These are phyloP conservation scores for Epichloe sylvatica DNA, from an alignment of 2,329 filamentous ascomycete genomes.

Conservation along the genomic window DNA sequence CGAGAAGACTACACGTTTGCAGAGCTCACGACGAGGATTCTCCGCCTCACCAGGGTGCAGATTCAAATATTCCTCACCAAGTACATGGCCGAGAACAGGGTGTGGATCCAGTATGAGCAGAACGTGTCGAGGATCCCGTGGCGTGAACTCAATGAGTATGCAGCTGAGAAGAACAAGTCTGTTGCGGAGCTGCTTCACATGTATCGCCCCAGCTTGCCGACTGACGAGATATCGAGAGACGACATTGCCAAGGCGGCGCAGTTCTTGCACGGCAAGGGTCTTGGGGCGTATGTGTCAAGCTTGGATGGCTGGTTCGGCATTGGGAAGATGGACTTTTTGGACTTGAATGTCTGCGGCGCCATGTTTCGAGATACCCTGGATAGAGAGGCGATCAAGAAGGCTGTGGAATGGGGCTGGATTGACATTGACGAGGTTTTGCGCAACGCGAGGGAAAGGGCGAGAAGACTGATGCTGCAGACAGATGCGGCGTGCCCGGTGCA, in stretches of 20 bases:
- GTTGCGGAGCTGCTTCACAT: slow-evolving; percentile 7
- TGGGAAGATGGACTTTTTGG: slow-evolving; percentile 11
- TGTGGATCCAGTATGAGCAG: slow-evolving; percentile 11
- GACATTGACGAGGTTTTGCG: slow-evolving; percentile 2
- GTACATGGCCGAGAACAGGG: slow-evolving; percentile 11
- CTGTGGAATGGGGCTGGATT: slow-evolving; percentile 7
- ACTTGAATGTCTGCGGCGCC: slow-evolving; percentile 10
- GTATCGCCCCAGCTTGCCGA: slow-evolving; percentile 12
- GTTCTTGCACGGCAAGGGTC: slow-evolving; percentile 8
- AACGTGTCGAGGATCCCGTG: slow-evolving; percentile 7
- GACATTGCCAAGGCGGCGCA: slow-evolving; percentile 8
- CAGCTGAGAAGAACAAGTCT: slow-evolving; percentile 3
- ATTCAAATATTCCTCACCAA: slow-evolving; percentile 11
- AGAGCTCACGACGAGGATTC: slow-evolving; percentile 7
- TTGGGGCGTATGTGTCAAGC: not conserved
- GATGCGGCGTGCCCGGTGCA: not conserved
- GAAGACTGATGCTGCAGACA: not conserved
- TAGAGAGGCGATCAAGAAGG: slow-evolving; percentile 4
- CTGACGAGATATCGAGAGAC: slow-evolving; percentile 9
- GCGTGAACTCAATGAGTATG: slow-evolving; percentile 4
- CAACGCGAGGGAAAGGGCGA: not conserved
- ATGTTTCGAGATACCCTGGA: slow-evolving; percentile 13
- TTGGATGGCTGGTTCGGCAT: slow-evolving; percentile 9
- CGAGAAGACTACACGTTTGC: slow-evolving; percentile 10
- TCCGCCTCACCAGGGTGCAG: slow-evolving; percentile 11